Evolutionary conservation across 164 flowering plant genomes (phyloP).

Genomic region (Dillenia turbinata): DNA sequence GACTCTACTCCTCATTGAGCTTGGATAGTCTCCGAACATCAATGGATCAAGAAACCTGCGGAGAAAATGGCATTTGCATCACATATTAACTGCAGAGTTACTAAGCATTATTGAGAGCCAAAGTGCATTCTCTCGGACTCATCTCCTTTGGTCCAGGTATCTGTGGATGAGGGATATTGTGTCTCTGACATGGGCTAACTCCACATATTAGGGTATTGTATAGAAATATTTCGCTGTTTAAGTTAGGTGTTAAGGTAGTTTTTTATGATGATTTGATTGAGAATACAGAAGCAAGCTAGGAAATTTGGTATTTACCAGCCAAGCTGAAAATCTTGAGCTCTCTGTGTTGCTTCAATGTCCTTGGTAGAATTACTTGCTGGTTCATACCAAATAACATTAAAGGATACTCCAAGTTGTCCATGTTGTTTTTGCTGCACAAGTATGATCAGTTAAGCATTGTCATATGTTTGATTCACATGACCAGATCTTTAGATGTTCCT

Average conservation of each 20-base stretch:
- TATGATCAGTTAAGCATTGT: not conserved
- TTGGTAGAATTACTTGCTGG: constrained; percentile 56
- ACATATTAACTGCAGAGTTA: too few species aligned
- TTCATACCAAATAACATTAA: constrained; percentile 84
- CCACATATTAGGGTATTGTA: too few species aligned
- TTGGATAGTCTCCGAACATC: constrained; percentile 80
- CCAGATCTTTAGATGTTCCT: too few species aligned
- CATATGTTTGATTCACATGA: not conserved
- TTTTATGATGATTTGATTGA: too few species aligned
- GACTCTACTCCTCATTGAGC: constrained; percentile 67
- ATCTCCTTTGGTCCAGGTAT: too few species aligned
- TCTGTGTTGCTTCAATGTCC: constrained; percentile 75
- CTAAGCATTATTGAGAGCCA: too few species aligned
- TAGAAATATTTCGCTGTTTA: too few species aligned
- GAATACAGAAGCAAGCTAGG: not conserved
- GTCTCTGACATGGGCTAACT: too few species aligned
- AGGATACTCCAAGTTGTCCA: constrained; percentile 63
- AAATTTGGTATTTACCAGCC: constrained; percentile 59
- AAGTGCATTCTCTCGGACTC: too few species aligned
- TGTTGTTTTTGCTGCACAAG: constrained; percentile 49
- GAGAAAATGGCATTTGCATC: not conserved
- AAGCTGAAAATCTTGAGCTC: constrained; percentile 86
- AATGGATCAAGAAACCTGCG: constrained; percentile 87
- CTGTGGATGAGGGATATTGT: too few species aligned
- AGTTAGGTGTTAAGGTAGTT: too few species aligned